Conservation (phyloP, 2,329 filamentous ascomycete genomes). For the Penicillium sp. region DNA sequence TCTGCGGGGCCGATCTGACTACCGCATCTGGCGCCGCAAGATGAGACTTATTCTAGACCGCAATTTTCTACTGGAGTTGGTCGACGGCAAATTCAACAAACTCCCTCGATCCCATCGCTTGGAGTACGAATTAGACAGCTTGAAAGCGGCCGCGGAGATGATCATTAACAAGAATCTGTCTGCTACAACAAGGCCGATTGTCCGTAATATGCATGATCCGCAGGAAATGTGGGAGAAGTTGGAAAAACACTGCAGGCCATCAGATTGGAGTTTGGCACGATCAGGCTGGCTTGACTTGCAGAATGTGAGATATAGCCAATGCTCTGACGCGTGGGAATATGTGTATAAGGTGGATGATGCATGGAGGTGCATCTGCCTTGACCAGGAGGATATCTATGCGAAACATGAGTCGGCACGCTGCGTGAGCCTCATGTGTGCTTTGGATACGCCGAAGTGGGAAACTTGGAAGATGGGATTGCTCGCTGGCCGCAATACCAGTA, state of each 20-base stretch:
- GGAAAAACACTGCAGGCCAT: conserved; percentile 6
- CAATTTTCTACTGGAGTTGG: not conserved
- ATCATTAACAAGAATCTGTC: conserved; percentile 3
- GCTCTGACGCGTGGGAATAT: conserved; percentile 1
- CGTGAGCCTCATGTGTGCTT: not conserved
- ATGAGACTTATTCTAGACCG: not conserved
- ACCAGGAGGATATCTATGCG: not conserved
- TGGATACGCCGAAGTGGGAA: conserved; percentile 6
- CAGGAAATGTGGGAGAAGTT: conserved; percentile 7
- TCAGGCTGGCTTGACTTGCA: conserved; percentile 5
- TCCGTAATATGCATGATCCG: not conserved
- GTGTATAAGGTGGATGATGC: conserved; percentile 4
- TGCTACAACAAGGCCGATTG: not conserved
- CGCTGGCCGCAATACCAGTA: not conserved
- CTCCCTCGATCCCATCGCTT: not conserved
- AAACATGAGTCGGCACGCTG: conserved; percentile 5
- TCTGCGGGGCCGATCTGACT: conserved; percentile 4
- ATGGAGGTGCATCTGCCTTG: conserved; percentile 7
- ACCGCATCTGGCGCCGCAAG: not conserved
- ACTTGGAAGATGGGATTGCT: conserved; percentile 4
- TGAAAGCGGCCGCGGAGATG: not conserved
- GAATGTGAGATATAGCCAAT: conserved; percentile 4
- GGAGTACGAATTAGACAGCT: not conserved
- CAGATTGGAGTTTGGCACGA: conserved; percentile 1
- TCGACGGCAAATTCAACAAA: not conserved